phyloP scores from a whole-genome alignment of 306 rosid genomes.

The Fagus sylvatica region DNA sequence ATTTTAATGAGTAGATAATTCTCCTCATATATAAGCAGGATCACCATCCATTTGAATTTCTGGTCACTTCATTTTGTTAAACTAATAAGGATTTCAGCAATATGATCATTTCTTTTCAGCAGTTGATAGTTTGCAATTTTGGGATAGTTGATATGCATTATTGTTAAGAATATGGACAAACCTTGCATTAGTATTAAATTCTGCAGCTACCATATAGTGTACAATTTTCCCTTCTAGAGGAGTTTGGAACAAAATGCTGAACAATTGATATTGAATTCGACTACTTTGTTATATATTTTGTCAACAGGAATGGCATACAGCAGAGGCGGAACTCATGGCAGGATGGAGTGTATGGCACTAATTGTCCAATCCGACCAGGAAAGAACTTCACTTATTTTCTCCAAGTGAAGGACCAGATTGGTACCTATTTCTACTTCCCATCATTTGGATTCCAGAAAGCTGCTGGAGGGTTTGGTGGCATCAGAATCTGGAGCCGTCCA shows the following conservation, averaged over 20 bases:
- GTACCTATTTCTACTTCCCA: conserved; percentile 66
- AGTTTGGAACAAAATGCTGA: background rate
- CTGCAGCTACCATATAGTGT: background rate
- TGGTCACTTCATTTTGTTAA: background rate
- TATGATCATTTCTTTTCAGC: background rate
- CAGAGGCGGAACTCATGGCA: conserved; percentile 95
- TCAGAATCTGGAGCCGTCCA: conserved; percentile 94
- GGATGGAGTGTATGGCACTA: conserved; percentile 66
- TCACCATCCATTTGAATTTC: too few relatives aligned
- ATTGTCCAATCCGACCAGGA: conserved; percentile 61
- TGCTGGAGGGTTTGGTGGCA: conserved; percentile 68
- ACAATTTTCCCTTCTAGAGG: background rate
- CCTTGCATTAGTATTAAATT: background rate
- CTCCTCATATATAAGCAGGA: too few relatives aligned
- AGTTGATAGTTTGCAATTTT: background rate
- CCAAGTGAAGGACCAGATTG: conserved; percentile 68
- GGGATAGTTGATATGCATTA: background rate
- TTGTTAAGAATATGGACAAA: background rate
- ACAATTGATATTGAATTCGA: background rate
- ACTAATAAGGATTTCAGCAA: background rate
- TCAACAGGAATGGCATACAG: conserved; percentile 84
- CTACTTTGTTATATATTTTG: conserved; percentile 13
- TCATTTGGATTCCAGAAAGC: conserved; percentile 72
- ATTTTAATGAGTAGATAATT: too few relatives aligned
- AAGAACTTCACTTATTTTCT: conserved; percentile 60